Conservation (phyloP, 2,329 filamentous ascomycete genomes). For the Chrysoporthe puriensis region DNA sequence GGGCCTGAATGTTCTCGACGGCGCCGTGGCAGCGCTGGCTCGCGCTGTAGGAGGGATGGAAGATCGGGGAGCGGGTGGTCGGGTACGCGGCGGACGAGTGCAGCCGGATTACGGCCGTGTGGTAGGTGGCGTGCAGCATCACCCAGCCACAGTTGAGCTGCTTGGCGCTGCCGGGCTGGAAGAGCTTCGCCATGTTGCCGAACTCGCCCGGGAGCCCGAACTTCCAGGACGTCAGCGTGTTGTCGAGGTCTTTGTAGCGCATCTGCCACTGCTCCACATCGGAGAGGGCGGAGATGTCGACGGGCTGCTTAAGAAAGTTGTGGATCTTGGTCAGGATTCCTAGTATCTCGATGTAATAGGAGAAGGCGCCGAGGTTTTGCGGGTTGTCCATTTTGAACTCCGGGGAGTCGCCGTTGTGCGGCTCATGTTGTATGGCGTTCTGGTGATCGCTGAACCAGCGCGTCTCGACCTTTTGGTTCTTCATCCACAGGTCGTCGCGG, state of each 20-base stretch:
- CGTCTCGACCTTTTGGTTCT: constrained; percentile 83
- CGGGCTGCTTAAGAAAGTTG: constrained; percentile 83
- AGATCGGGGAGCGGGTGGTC: constrained; percentile 84
- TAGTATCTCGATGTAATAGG: constrained; percentile 87
- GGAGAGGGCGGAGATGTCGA: constrained; percentile 81
- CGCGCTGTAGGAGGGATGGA: constrained; percentile 85
- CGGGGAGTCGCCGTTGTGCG: constrained; percentile 37
- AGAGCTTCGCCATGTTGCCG: constrained; percentile 79
- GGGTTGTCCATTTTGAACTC: constrained; percentile 71
- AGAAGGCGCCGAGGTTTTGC: constrained; percentile 84
- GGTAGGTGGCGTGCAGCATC: constrained; percentile 88
- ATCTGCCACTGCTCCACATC: constrained; percentile 92
- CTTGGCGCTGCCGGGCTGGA: constrained; percentile 70
- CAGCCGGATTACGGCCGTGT: constrained; percentile 85
- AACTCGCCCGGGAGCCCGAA: constrained; percentile 82
- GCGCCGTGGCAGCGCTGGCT: constrained; percentile 81
- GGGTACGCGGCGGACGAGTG: constrained; percentile 94
- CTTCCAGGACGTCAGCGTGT: constrained; percentile 79
- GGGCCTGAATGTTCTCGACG: constrained; percentile 78
- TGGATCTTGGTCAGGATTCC: constrained; percentile 88
- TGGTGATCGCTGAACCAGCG: constrained; percentile 67
- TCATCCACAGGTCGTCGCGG: constrained; percentile 82
- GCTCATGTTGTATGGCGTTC: constrained; percentile 23
- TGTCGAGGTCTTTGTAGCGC: constrained; percentile 83
- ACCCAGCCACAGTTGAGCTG: constrained; percentile 81